Conservation (phyloP, 208 protist genomes). For the Acanthamoeba culbertsoni region DNA sequence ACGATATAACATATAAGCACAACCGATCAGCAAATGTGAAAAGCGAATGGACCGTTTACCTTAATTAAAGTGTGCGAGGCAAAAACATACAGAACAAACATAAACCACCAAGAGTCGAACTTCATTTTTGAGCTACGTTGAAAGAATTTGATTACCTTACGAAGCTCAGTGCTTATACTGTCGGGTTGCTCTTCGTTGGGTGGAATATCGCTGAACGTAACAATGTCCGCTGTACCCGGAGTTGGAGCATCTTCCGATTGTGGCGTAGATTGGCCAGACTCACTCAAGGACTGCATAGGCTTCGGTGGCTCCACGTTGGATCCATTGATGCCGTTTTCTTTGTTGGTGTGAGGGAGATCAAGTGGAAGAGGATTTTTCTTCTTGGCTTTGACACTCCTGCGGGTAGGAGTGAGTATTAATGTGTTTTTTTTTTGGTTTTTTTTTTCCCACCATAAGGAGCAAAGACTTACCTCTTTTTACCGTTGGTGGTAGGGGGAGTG, state of each 20-base stretch:
- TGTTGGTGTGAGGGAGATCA: neutral
- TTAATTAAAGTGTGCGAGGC: neutral
- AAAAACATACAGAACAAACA: slow-evolving; percentile 21
- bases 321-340: neutral
- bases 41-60: too few relatives aligned
- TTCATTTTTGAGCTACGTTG: neutral
- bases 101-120: slow-evolving; percentile 32
- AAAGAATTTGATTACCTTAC: neutral
- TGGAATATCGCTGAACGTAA: too few relatives aligned
- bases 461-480: neutral
- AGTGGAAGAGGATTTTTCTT: neutral
- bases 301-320: neutral
- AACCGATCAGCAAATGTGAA: too few relatives aligned
- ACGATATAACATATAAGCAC: too few relatives aligned
- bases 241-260: too few relatives aligned
- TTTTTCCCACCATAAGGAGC: too few relatives aligned
- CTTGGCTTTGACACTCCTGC: neutral
- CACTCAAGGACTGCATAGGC: too few relatives aligned
- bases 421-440: too few relatives aligned
- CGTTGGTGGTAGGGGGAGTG: neutral
- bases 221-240: too few relatives aligned
- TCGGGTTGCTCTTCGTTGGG: too few relatives aligned
- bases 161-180: neutral
- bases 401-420: neutral
- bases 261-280: too few relatives aligned